Base-by-base conservation (phyloP, 129 eudicot species). In the Helianthus tuberosus region DNA sequence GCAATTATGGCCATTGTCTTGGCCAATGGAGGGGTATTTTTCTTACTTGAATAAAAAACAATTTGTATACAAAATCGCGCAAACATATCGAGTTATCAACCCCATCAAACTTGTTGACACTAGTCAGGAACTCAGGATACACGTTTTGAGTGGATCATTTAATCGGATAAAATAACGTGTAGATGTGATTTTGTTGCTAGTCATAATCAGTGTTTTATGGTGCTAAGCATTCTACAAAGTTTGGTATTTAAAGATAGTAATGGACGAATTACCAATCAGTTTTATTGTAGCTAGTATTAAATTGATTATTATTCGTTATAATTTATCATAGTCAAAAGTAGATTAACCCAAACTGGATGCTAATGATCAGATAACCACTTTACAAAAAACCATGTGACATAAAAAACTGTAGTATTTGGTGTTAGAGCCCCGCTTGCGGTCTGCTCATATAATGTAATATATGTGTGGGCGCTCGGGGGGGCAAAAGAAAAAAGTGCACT, bases 1-100 rank as follows among this genome's bases (percentile, higher is more conserved):
- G 97, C 97, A 2, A 84, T 91, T 39, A 91, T 91, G 84, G 97
- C 97, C 47, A 91, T 91, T 80, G 97, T 77, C 7, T 78, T 91
- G 81, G 97, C 97, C 53, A 91, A 91, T 65, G 97, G 97, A 84
- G 87, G 86, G 78, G 96, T 90, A 76, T 57, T 20, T 71, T 39
- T 71, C 71, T 73, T 41, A 48, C 52, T 73, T 12, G 49, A 29
- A 20, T 20, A 20, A 32, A 46, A 55, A 43, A 61, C 11, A 32
- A 59, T 9, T 25, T 27, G 41, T 38, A 27, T 32, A 27, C 46
- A 61, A 61, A 61, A 61, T 53, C 29, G 8, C 16, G 60, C 16
- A 53, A 3, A 3, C 60, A 16, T 17, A n/a, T 49, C 6, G 47
- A 20, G 23, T 20, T 20, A 20, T 20, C 23, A 20, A 8, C 14